Evolutionary conservation across 257 asterid species (phyloP).

Genomic region (Solanum okadae): DNA sequence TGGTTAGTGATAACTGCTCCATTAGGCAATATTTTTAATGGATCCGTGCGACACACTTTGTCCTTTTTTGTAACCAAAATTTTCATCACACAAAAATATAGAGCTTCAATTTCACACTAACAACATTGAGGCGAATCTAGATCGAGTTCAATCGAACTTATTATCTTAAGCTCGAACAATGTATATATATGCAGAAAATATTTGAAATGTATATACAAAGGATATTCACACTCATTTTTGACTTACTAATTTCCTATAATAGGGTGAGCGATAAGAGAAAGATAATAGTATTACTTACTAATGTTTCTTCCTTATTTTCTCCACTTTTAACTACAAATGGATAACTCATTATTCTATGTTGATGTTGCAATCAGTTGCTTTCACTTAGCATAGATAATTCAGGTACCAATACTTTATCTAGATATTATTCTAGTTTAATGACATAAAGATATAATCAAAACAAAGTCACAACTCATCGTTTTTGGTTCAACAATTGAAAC

Average conservation of each 20-base stretch:
- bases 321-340: too few relatives aligned
- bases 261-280: neutral
- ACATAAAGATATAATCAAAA: neutral
- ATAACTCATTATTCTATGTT: too few relatives aligned
- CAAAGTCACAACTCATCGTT: neutral
- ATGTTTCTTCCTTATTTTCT: neutral
- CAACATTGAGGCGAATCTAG: neutral
- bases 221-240: too few relatives aligned
- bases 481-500: neutral
- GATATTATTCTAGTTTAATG: too few relatives aligned
- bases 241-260: neutral
- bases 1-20: too few relatives aligned
- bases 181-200: too few relatives aligned
- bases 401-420: too few relatives aligned
- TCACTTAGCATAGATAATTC: neutral
- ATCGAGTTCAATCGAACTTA: neutral
- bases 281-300: neutral
- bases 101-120: neutral
- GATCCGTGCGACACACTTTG: too few relatives aligned
- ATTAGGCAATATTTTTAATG: too few relatives aligned
- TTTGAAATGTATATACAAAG: too few relatives aligned
- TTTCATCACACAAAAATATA: neutral
- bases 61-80: too few relatives aligned
- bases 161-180: neutral
- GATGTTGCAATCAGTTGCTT: neutral